Base-by-base conservation (phyloP, 2,329 filamentous ascomycete species). In the Bipolaris bicolor region DNA sequence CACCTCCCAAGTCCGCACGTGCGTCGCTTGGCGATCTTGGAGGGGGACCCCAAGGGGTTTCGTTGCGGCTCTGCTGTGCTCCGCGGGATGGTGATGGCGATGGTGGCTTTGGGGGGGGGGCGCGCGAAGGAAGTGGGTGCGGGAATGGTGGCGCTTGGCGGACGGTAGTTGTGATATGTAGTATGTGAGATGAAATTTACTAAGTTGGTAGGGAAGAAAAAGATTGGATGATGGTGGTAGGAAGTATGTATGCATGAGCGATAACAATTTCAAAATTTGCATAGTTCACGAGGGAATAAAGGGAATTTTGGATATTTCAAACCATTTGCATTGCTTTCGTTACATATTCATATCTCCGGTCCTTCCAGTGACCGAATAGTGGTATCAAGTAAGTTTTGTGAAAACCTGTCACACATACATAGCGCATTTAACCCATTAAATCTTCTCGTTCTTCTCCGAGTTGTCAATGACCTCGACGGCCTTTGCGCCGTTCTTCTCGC, bases 401-500 rank as follows among this genome's bases (percentile, higher is more conserved):
- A 29, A 46, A 40, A 26, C n/a, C 51, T 16, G 24, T 33, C 5
- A 52, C 11, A 29, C 7, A 43, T 4, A 15, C 11, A 43, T 4
- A 15, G 16, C 13, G 41, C 13, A 2, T 15, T 16, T 24, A 22
- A 26, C 24, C 3, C 7, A 33, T 55, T 43, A 61, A 33, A 31
- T 31, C 45, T 61, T 61, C 48, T 61, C 58, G 33, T 44, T 50
- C 22, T 24, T 40, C 20, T 53, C 57, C 15, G 34, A 39, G 49
- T 44, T n/a, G 2, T 65, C 69, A 6, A 61, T 36, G 11, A 68
- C 47, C 49, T 73, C 71, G 3, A 68, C 54, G 7, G 58, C 60
- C 36, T 49, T 58, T 0, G 57, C 53, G n/a, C 55, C 66, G n/a
- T 60, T 44, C 66, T 74, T 74, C 61, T 74, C 70, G 22, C 63